Percentiles rank a stretch among this genome's conserved stretches.
phyloP scores from a whole-genome alignment of 2,329 filamentous ascomycete species.

The Cladosporium sp. region DNA sequence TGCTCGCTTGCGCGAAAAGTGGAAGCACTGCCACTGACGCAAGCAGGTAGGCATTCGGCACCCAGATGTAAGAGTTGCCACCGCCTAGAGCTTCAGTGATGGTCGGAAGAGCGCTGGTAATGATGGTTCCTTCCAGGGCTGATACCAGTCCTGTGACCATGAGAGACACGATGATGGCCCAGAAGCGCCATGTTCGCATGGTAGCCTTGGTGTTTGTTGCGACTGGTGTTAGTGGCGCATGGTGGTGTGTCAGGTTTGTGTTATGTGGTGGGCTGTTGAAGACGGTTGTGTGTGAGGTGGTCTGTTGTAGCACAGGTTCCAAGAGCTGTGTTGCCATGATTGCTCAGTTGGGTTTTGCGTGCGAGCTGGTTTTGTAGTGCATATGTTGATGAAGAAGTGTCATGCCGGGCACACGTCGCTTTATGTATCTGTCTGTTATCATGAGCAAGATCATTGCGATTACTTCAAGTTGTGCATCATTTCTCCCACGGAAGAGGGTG shows the following conservation, averaged over 20 bases:
- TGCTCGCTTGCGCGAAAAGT: slow-evolving; percentile 18
- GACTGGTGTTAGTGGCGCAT: neutral
- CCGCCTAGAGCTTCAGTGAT: slow-evolving; percentile 39
- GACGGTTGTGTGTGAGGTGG: neutral
- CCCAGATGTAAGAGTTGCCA: slow-evolving; percentile 40
- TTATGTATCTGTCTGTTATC: neutral
- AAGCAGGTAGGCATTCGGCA: slow-evolving; percentile 38
- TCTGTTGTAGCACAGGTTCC: neutral
- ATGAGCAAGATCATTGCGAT: neutral
- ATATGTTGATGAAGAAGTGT: neutral
- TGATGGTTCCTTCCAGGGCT: slow-evolving; percentile 42
- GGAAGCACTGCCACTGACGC: slow-evolving; percentile 17
- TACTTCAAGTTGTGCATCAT: neutral
- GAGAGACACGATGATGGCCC: slow-evolving; percentile 33
- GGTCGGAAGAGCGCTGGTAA: slow-evolving; percentile 44
- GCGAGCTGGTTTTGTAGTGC: neutral
- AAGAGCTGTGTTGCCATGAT: neutral
- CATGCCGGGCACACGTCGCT: neutral
- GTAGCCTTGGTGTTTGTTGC: neutral
- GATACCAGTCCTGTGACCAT: slow-evolving; percentile 34
- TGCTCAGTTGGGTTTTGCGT: neutral
- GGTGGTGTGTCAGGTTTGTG: neutral
- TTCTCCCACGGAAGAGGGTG: neutral
- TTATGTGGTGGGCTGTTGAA: neutral
- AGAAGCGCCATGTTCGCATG: slow-evolving; percentile 27